Evolutionary conservation across 1,284 basidiomycete species (phyloP), one percentile per base, ranked within the genome.

Genomic region (Ceratobasidium theobromae): DNA sequence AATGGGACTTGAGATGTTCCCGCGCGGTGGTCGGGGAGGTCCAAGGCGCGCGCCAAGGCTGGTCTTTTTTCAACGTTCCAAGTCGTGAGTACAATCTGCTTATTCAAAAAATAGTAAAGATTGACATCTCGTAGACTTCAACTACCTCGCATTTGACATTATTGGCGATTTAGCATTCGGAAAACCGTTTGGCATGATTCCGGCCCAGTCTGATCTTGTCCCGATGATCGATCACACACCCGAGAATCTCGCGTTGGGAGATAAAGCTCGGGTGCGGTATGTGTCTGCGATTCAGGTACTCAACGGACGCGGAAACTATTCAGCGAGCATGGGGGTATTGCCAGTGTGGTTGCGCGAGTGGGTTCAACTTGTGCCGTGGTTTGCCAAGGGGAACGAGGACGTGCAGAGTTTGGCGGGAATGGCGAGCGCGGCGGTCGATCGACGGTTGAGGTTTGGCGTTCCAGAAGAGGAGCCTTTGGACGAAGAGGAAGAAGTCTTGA

Each of bases 241-340:
- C 12, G 27, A 9, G 6, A 45, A 45, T n/a, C 43, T 45, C 43
- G 43, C 43, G 18, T 21, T 45, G 43, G 48, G 27, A 8, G 49
- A 52, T 23, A 52, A 52, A n/a, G 43, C 11, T 28, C 9, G 23
- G 16, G 48, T 27, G 45, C 51, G 40, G 53, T 79, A 86, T 72
- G 86, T 93, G 60, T 88, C 91, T 2, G 93, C 92, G 12, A 86
- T 95, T 51, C 79, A 89, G 73, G 93, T 95, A 69, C 82, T 97
- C 66, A 95, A 96, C 75, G 88, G 88, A 66, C 88, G 94, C 21
- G 93, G 94, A 65, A 93, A 95, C 74, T 95, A 83, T 75, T 89
- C 88, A 1, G 90, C 91, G 49, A 86, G 91, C 0, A 85, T 94
- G 79, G 94, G 93, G 38, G 84, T 86, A 12, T 79, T 94, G n/a